A percentile compares a stretch with the other conserved stretches of the same genome.
Conservation (phyloP, 768 basidiomycete species). For the Rhizopogon vinicolor region DNA sequence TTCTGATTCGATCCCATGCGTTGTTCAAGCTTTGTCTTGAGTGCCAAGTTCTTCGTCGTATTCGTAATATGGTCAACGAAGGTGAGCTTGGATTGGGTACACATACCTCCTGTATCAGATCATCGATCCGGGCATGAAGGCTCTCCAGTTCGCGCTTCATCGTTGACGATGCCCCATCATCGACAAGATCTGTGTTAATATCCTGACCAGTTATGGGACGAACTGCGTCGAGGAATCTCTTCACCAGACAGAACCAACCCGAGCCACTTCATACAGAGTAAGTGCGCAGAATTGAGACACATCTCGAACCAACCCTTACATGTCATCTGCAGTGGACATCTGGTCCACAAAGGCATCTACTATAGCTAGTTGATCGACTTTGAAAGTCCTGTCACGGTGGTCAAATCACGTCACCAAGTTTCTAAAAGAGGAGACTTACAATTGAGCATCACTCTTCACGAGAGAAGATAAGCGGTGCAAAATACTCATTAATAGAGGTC, state of each 20-base stretch:
- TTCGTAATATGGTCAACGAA: conserved; percentile 20
- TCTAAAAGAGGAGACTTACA: conserved; percentile 38
- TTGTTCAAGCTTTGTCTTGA: background rate
- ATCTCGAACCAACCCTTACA: background rate
- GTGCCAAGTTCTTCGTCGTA: background rate
- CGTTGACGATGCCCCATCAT: conserved; percentile 33
- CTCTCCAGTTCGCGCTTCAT: conserved; percentile 59
- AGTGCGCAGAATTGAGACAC: background rate
- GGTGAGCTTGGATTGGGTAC: background rate
- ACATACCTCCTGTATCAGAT: conserved; percentile 59
- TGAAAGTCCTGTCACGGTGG: conserved; percentile 46
- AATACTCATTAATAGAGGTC: conserved; percentile 46
- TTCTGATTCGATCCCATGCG: conserved; percentile 16
- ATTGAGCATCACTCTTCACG: conserved; percentile 53
- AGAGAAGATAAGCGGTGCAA: conserved; percentile 52
- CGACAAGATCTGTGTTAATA: conserved; percentile 41
- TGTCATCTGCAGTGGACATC: background rate
- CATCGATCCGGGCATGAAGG: conserved; percentile 54
- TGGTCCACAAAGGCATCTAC: conserved; percentile 56
- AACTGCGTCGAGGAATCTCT: conserved; percentile 48
- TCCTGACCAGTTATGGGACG: conserved; percentile 61
- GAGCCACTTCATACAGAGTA: background rate
- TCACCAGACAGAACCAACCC: background rate
- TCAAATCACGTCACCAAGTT: background rate
- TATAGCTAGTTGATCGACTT: conserved; percentile 53